Evolutionary conservation across 495 filamentous ascomycete genomes (phyloP), one percentile per base, ranked within the genome.

Genomic region (Entonaema liquescens): DNA sequence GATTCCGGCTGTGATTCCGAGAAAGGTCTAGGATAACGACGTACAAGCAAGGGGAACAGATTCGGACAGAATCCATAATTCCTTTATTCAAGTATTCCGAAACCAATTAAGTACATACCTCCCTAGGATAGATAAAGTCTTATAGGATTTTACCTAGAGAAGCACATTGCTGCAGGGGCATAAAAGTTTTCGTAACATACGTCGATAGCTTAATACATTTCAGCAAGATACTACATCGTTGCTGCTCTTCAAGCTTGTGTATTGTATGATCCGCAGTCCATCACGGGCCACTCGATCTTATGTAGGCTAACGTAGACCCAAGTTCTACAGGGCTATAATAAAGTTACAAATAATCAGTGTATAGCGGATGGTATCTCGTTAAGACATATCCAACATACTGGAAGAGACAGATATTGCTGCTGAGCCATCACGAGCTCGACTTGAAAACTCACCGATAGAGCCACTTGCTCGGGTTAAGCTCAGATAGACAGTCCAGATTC

Each of bases 311-410:
- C 57, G 36, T 61, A 17, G 49, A 23, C 42, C 29, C 2, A 2
- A 29, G 15, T 57, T 54, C 36, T 21, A 40, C 17, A 35, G 40
- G 19, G 25, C 29, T 31, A 36, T 3, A 21, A 47, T 31, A 40
- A 29, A 52, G 49, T 21, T 61, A 68, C 58, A 62, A 68, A 67
- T 7, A 55, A 11, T 49, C n/a, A 15, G 11, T 13, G 19, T 26
- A 55, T 40, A 26, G 28, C 26, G 26, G 19, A 31, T 42, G 35
- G 44, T 35, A 47, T 58, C 23, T 35, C 19, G 42, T 47, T 55
- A 11, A 26, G 44, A 47, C 19, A 50, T 33, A 44, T 31, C 67
- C 29, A n/a, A 28, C 25, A 35, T 28, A 23, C 28, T 12, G 26
- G 36, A 55, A 26, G 25, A 28, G 40, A 44, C 9, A 44, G 6